These are phyloP conservation scores for Cymbopogon citratus DNA, from an alignment of 176 grass and related monocot genomes.

Conservation along the genomic window DNA sequence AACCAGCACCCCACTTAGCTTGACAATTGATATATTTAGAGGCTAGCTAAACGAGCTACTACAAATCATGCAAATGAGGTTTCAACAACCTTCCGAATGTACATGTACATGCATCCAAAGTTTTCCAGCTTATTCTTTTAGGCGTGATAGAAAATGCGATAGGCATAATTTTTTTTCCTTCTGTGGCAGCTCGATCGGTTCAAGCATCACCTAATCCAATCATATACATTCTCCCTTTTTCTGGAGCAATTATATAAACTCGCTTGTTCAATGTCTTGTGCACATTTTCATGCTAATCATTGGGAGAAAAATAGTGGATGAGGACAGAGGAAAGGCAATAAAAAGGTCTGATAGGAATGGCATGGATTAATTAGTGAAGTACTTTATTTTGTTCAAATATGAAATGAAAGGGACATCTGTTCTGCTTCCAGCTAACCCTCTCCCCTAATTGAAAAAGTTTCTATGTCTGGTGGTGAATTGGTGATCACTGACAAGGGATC, in stretches of 20 bases:
- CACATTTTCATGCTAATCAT: constrained; percentile 29
- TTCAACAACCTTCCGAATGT: constrained; percentile 36
- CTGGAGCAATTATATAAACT: neutral
- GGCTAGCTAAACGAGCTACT: neutral
- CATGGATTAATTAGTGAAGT: constrained; percentile 2
- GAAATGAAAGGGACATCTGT: constrained; percentile 17
- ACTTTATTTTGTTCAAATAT: constrained; percentile 25
- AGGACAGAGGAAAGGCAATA: neutral
- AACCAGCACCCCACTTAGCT: neutral
- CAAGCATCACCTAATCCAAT: constrained; percentile 27
- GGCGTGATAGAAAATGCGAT: neutral
- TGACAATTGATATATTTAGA: neutral
- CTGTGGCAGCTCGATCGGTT: neutral
- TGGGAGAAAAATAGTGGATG: constrained; percentile 44
- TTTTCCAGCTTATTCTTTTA: neutral
- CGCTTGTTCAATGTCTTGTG: neutral
- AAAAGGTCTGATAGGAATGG: constrained; percentile 27
- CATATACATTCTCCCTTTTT: constrained; percentile 13
- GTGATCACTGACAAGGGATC: constrained; percentile 6
- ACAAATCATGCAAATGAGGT: constrained; percentile 7
- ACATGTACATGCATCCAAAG: neutral
- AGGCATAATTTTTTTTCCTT: neutral
- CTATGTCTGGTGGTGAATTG: neutral
- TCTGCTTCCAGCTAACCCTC: constrained; percentile 3
- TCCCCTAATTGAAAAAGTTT: neutral